A percentile compares a stretch with the other conserved stretches of the same genome.
Conservation (phyloP, 75 land plant species). For the Sequoiadendron giganteum region DNA sequence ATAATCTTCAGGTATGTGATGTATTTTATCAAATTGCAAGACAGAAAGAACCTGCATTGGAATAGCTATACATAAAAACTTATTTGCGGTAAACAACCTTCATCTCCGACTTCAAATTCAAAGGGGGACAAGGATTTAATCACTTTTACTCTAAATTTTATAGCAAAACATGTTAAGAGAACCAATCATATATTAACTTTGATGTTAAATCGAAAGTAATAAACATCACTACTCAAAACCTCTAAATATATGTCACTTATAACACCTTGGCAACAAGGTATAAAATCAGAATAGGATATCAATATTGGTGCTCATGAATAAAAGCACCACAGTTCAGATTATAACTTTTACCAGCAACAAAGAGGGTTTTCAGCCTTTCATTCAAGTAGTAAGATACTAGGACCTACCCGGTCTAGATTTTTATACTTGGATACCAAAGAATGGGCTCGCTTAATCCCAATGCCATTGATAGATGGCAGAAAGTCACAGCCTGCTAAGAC, state of each 20-base stretch:
- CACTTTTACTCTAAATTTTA: not conserved
- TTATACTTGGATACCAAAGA: constrained; percentile 67
- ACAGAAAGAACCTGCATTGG: constrained; percentile 62
- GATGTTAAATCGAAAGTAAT: not conserved
- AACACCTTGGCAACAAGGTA: not conserved
- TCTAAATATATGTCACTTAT: not conserved
- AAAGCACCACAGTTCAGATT: not conserved
- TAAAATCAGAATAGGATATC: not conserved
- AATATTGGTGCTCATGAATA: not conserved
- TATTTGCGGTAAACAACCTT: not conserved
- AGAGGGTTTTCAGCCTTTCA: not conserved
- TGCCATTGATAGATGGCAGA: constrained; percentile 77
- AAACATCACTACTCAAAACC: not conserved
- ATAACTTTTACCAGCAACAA: not conserved
- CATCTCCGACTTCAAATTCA: not conserved
- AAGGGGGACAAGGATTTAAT: not conserved
- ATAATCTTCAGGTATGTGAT: constrained; percentile 69
- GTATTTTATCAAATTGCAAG: constrained; percentile 52
- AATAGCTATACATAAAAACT: not conserved
- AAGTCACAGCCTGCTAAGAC: constrained; percentile 92
- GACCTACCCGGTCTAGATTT: constrained; percentile 68
- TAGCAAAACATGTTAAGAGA: not conserved
- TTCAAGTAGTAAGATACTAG: not conserved
- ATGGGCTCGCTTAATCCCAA: constrained; percentile 72
- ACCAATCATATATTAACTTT: not conserved